Base-by-base conservation (phyloP, 371 early-diverging fungal species). In the Capillidium rhysosporum region DNA sequence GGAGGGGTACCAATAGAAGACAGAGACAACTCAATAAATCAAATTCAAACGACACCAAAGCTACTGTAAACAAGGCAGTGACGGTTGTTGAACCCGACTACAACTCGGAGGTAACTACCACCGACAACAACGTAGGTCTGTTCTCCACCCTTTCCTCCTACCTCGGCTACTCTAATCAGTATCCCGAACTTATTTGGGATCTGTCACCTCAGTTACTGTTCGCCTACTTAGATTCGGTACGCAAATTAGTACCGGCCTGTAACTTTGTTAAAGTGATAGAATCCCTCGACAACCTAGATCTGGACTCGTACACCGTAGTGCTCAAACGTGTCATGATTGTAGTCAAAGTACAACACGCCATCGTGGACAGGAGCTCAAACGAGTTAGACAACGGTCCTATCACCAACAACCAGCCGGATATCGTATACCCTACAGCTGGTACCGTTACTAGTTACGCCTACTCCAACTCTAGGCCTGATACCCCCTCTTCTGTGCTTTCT, bases 271-370 rank as follows among this genome's bases (percentile, higher is more conserved):
- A 52, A 12, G 40, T 41, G 2, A 16, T 52, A 2, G 41, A 14
- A 10, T 9, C 7, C 18, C 21, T 52, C 3, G 4, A 1, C 4
- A 20, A 41, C 23, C 14, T 52, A 2, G 41, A 52, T 25, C 12
- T 8, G 24, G 40, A 38, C 12, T 40, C 16, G 10, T 52, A 40
- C 26, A 41, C 39, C 23, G 41, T 41, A 9, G 39, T 52, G 20
- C 41, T 52, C 20, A 52, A 52, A 24, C n/a, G 41, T 12, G 12
- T 52, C 7, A 52, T 52, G 52, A 52, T 52, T 40, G 24, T 52
- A 2, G 41, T 40, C 24, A 52, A 40, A 34, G 18, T 29, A 18
- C 51, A 51, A 24, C 51, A 51, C 21, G 51, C 51, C 12, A 34
- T 51, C 16, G 38, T 28, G 3, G 51, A 51, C 8, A 34, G 34